Evolutionary conservation across 1,284 basidiomycete species (phyloP).

Genomic region (Caloboletus inedulis): DNA sequence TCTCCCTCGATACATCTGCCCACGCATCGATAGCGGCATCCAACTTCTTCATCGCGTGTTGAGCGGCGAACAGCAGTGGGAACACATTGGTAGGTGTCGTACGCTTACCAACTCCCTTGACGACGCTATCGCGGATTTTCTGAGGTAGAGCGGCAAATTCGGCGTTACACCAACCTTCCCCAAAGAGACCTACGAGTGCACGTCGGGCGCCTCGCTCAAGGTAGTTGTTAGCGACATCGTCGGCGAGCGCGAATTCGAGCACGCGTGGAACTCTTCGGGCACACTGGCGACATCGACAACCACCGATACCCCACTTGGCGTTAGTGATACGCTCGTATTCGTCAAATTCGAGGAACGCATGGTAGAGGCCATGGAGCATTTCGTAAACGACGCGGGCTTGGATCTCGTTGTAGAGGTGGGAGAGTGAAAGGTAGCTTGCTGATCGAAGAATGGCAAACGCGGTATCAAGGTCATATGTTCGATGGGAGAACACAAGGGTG

Average conservation of each 20-base stretch:
- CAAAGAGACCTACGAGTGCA: slow-evolving; percentile 77
- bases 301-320: slow-evolving; percentile 72
- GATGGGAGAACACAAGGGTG: slow-evolving; percentile 88
- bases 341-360: slow-evolving; percentile 73
- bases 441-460: slow-evolving; percentile 88
- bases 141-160: slow-evolving; percentile 73
- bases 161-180: slow-evolving; percentile 78
- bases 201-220: slow-evolving; percentile 71
- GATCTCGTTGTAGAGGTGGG: slow-evolving; percentile 74
- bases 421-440: slow-evolving; percentile 77
- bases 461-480: slow-evolving; percentile 89
- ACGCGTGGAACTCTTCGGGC: slow-evolving; percentile 74
- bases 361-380: slow-evolving; percentile 86
- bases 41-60: slow-evolving; percentile 58
- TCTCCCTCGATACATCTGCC: slow-evolving; percentile 63
- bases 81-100: slow-evolving; percentile 66
- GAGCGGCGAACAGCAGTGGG: slow-evolving; percentile 62
- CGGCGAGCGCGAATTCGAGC: slow-evolving; percentile 71
- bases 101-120: slow-evolving; percentile 67
- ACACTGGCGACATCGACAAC: slow-evolving; percentile 80
- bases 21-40: slow-evolving; percentile 58
- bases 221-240: slow-evolving; percentile 72
- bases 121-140: slow-evolving; percentile 62
- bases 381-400: slow-evolving; percentile 81
- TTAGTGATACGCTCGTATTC: slow-evolving; percentile 70